Evolutionary conservation across 345 rosid species (phyloP), one percentile per base, ranked within the genome.

Genomic region (Pseudoturritis turrita): DNA sequence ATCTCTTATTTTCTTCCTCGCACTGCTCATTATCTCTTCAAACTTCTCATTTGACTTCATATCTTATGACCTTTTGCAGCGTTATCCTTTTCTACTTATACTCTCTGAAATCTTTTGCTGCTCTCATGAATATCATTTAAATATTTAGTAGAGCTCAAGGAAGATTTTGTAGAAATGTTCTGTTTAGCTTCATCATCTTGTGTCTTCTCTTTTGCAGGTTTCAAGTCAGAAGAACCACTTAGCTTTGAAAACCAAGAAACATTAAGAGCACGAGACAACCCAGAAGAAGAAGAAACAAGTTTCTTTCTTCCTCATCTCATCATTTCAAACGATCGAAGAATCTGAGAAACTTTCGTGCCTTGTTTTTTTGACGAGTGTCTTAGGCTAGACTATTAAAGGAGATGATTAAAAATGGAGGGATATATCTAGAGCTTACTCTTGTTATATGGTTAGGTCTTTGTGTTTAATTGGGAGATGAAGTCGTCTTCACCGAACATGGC

Each of bases 291-390:
- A 61, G 84, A 46, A 56, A 40, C 71, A 46, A 70, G 45, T 62
- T 74, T 84, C 66, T 87, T 84, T 60, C 76, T 78, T 67, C 89
- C 86, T 92, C 86, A 88, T 86, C 72, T 89, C 94, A 90, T 86
- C 50, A 46, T 82, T 37, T 44, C 50, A 17, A 61, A 61, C 9
- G 39, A 31, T 60, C 12, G 6, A 39, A 17, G 62, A 57, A 54
- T 19, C 4, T 23, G 70, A 6, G 54, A 39, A 47, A n/a, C 47
- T 28, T 74, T 45, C 13, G 46, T 46, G 58, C n/a, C 45, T 11
- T 22, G 51, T 22, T n/a, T 15, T 59, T 50, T n/a, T 39, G 11
- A 62, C 37, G 10, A 10, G 23, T 56, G 43, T 44, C 36, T 41
- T 58, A 58, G 47, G 62, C 33, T 59, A 51, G 33, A 29, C 23